phyloP scores from a whole-genome alignment of 176 grass and related monocot species.

The Alloteropsis semialata region DNA sequence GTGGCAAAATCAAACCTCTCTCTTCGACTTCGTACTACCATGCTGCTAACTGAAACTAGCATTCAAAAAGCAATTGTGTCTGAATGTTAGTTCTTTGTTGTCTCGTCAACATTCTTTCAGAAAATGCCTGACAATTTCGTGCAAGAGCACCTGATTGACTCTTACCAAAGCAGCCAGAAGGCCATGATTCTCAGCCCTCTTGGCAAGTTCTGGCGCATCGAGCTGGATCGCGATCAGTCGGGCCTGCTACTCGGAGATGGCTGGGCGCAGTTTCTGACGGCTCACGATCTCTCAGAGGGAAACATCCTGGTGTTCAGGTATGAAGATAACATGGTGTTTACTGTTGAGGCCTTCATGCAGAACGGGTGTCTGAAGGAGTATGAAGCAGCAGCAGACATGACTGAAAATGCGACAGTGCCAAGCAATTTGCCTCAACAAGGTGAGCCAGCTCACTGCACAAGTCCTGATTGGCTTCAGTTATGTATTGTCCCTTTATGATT shows the following conservation, averaged over 20 bases:
- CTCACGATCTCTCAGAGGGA: constrained; percentile 21
- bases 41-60: background rate
- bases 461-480: background rate
- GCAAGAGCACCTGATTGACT: constrained; percentile 24
- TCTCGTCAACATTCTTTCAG: background rate
- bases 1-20: background rate
- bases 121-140: constrained; percentile 33
- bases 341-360: constrained; percentile 10
- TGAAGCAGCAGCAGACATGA: background rate
- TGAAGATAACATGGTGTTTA: constrained; percentile 28
- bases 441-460: background rate
- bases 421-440: background rate
- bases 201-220: constrained; percentile 18
- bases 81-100: background rate
- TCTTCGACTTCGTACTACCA: background rate
- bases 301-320: constrained; percentile 37
- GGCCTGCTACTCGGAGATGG: constrained; percentile 17
- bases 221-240: background rate
- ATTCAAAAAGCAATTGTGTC: background rate
- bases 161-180: background rate
- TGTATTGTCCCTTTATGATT: background rate
- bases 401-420: background rate
- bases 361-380: constrained; percentile 27
- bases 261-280: constrained; percentile 13
- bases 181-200: constrained; percentile 17